phyloP scores from a whole-genome alignment of 2,329 filamentous ascomycete genomes.

The Biscogniauxia sp. region DNA sequence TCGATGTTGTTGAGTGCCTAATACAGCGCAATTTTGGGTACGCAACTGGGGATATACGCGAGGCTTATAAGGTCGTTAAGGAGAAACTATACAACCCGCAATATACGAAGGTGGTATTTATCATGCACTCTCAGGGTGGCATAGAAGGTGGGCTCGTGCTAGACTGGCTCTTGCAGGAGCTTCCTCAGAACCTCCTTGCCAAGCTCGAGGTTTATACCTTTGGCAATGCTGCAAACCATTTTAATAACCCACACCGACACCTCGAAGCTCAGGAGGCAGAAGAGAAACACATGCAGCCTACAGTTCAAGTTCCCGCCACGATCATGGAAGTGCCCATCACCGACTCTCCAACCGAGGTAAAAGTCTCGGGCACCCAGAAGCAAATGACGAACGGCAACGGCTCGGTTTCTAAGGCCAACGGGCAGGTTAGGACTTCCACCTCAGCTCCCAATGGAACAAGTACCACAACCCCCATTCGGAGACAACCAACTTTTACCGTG shows the following conservation, averaged over 20 bases:
- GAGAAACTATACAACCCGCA: conserved; percentile 58
- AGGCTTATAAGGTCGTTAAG: conserved; percentile 62
- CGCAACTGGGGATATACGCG: conserved; percentile 64
- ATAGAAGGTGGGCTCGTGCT: conserved; percentile 71
- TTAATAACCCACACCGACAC: conserved; percentile 69
- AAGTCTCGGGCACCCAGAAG: conserved; percentile 11
- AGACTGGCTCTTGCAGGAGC: conserved; percentile 73
- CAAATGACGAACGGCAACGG: conserved; percentile 14
- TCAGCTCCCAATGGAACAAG: conserved; percentile 25
- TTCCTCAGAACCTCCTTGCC: conserved; percentile 61
- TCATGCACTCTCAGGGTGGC: conserved; percentile 75
- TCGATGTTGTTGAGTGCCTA: conserved; percentile 75
- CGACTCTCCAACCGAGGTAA: conserved; percentile 30
- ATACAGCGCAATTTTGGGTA: conserved; percentile 74
- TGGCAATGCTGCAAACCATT: conserved; percentile 75
- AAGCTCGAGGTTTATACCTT: conserved; percentile 79
- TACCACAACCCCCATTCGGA: neutral
- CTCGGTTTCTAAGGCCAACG: conserved; percentile 6
- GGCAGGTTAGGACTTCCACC: conserved; percentile 34
- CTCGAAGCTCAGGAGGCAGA: conserved; percentile 41
- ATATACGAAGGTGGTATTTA: conserved; percentile 68
- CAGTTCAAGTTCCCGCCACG: conserved; percentile 21
- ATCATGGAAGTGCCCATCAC: conserved; percentile 33
- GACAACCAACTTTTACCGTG: conserved; percentile 14
- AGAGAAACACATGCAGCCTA: conserved; percentile 23